These are phyloP conservation scores for Penicillium sp. DNA, from an alignment of 2,329 filamentous ascomycete species.

Conservation along the genomic window DNA sequence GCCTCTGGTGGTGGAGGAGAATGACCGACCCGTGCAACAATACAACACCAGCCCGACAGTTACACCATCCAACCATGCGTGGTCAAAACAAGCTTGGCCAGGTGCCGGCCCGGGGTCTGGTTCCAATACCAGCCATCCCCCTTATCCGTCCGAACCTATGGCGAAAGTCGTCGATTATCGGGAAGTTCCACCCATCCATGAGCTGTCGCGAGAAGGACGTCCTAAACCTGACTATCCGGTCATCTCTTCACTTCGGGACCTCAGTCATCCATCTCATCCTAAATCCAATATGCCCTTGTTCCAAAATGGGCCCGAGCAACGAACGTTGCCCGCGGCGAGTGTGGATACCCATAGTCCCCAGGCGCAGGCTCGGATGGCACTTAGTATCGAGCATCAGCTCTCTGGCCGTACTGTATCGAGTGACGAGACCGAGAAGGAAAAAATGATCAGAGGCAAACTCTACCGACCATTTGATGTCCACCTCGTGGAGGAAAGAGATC, in stretches of 20 bases:
- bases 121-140: constrained; percentile 31
- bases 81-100: constrained; percentile 44
- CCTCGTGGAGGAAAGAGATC: constrained; percentile 78
- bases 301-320: constrained; percentile 39
- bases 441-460: constrained; percentile 79
- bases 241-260: constrained; percentile 44
- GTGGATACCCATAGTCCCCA: constrained; percentile 45
- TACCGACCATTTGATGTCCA: constrained; percentile 78
- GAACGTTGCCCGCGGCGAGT: constrained; percentile 34
- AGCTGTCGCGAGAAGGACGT: constrained; percentile 40
- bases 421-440: constrained; percentile 73
- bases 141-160: constrained; percentile 41
- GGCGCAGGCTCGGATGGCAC: constrained; percentile 46
- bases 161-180: constrained; percentile 41
- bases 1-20: constrained; percentile 50
- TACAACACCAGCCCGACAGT: constrained; percentile 45
- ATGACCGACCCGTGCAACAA: constrained; percentile 38
- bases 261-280: constrained; percentile 37
- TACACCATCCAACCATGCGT: constrained; percentile 35
- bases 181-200: constrained; percentile 43
- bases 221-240: constrained; percentile 43
- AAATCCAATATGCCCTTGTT: constrained; percentile 41
- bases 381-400: constrained; percentile 44
- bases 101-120: constrained; percentile 5
- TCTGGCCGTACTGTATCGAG: constrained; percentile 43